A percentile compares a stretch with the other conserved stretches of the same genome.
Evolutionary conservation across 495 filamentous ascomycete species (phyloP).

Genomic region (Hypomontagnella submonticulosa): DNA sequence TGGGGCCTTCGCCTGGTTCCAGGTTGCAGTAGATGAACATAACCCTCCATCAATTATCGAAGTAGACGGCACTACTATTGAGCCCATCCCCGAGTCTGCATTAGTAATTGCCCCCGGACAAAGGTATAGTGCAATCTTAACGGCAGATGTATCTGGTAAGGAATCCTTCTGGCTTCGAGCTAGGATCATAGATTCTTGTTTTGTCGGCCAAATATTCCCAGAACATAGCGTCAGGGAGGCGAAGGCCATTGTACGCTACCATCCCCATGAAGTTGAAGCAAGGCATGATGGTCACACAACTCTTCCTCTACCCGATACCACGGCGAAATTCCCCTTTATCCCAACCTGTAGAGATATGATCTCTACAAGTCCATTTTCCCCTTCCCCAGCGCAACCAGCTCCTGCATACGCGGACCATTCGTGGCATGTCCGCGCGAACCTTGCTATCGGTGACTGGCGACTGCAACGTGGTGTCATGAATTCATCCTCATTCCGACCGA

Average conservation of each 20-base stretch:
- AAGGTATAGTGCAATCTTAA: constrained; percentile 71
- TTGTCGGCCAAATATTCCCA: constrained; percentile 57
- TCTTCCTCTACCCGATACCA: constrained; percentile 51
- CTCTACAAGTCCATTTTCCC: constrained; percentile 49
- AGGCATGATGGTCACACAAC: constrained; percentile 15
- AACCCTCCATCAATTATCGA: constrained; percentile 67
- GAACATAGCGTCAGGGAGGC: constrained; percentile 61
- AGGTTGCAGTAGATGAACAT: constrained; percentile 63
- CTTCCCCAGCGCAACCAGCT: constrained; percentile 52
- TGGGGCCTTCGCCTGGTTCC: constrained; percentile 68
- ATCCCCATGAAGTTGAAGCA: constrained; percentile 17
- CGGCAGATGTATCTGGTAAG: constrained; percentile 65
- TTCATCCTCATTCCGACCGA: constrained; percentile 62
- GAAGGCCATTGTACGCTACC: constrained; percentile 64
- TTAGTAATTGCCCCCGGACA: constrained; percentile 71
- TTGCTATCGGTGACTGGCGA: constrained; percentile 66
- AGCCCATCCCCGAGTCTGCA: constrained; percentile 62
- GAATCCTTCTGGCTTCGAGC: constrained; percentile 71
- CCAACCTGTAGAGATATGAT: constrained; percentile 58
- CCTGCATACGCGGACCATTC: constrained; percentile 57
- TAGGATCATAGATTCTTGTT: constrained; percentile 66
- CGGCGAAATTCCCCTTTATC: constrained; percentile 50
- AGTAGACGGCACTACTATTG: constrained; percentile 76
- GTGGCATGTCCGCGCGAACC: constrained; percentile 62
- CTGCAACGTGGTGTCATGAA: constrained; percentile 67